Percentiles rank a stretch among this genome's conserved stretches.
These are phyloP conservation scores for Closterium sp. DNA, from an alignment of 139 green algal species.

Conservation along the genomic window DNA sequence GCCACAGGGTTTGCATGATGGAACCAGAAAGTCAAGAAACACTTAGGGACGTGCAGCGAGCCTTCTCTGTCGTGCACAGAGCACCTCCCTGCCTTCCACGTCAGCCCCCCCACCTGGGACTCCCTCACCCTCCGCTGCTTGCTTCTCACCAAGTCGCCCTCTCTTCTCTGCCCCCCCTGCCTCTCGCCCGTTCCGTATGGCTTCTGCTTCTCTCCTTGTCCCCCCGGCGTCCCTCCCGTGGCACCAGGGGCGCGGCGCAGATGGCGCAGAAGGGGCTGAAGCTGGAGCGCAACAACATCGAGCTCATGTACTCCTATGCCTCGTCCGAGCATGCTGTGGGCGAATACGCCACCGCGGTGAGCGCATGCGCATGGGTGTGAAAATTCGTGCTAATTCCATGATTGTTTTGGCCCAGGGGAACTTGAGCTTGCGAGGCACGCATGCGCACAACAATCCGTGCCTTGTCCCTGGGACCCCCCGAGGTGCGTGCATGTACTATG, in stretches of 20 bases:
- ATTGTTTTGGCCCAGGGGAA: neutral
- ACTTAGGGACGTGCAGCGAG: no score
- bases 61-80: no score
- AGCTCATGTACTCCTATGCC: neutral
- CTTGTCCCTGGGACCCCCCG: no score
- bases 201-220: neutral
- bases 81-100: no score
- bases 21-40: no score
- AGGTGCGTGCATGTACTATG: neutral
- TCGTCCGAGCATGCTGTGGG: neutral
- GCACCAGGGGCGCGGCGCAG: neutral
- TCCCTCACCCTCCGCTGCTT: no score
- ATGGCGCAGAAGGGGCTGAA: neutral
- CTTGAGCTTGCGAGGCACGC: no score
- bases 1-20: no score
- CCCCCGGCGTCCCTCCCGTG: neutral
- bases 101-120: no score
- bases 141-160: no score
- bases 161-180: neutral
- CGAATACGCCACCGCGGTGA: neutral
- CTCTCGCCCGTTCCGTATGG: neutral
- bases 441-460: no score
- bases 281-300: neutral
- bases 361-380: neutral
- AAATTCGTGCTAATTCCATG: neutral